Conservation (phyloP, 2,329 filamentous ascomycete genomes). For the Zymoseptoria passerinii region DNA sequence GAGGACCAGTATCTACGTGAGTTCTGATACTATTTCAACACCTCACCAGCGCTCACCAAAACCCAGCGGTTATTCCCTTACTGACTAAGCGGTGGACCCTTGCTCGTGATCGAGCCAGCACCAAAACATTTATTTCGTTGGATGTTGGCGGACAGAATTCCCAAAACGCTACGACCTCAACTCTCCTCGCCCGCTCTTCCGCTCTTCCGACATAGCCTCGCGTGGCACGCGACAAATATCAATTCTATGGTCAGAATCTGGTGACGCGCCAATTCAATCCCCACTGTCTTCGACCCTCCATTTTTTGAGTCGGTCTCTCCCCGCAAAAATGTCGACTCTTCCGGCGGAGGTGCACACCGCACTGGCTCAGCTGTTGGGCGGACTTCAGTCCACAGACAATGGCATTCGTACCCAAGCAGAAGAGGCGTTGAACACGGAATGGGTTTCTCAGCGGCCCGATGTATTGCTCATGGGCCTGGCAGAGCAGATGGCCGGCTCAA, state of each 20-base stretch:
- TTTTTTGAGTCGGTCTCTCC: constrained; percentile 3
- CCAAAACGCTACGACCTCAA: neutral
- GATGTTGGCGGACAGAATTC: neutral
- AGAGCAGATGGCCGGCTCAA: constrained; percentile 78
- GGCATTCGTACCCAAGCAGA: constrained; percentile 75
- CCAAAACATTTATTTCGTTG: neutral
- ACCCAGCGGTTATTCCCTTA: neutral
- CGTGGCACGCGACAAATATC: neutral
- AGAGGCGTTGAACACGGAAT: constrained; percentile 82
- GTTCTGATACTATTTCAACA: no score
- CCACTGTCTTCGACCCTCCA: neutral
- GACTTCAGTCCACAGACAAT: constrained; percentile 86
- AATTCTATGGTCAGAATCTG: neutral
- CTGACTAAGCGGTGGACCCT: neutral
- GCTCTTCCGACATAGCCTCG: neutral
- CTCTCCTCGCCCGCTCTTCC: neutral
- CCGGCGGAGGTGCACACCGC: constrained; percentile 75
- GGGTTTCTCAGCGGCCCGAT: constrained; percentile 74
- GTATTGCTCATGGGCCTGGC: constrained; percentile 87
- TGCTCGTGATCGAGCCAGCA: neutral
- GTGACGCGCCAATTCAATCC: neutral
- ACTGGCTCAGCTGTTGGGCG: constrained; percentile 77
- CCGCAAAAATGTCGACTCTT: constrained; percentile 55
- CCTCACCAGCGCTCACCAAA: no score
- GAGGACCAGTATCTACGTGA: no score